Base-by-base conservation (phyloP, 257 asterid species). In the Nicotiana attenuata region DNA sequence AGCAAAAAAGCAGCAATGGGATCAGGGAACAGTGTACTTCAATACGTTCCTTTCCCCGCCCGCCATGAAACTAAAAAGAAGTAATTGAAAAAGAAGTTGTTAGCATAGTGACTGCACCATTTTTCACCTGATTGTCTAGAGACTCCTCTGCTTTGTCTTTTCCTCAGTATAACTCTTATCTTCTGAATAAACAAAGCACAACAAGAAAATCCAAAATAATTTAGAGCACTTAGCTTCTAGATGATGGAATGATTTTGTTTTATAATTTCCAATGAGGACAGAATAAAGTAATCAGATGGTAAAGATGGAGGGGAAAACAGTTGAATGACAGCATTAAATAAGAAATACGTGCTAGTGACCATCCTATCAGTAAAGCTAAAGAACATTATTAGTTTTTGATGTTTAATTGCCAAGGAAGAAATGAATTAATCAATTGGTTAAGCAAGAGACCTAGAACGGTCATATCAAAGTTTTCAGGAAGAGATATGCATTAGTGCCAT, bases 311-410 rank as follows among this genome's bases (percentile, higher is more conserved):
- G 67, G 35, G 10, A 38, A 69, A 71, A 71, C 20, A 45, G 35
- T 71, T 45, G 35, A 71, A 71, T 71, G 78, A 71, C 29, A 71
- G 78, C 59, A 57, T 45, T 71, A 22, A 38, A 69, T 69, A 69
- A 38, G 56, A 68, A 38, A 11, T 10, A 33, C 2, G 5, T 35
- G 31, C 13, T 38, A n/a, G 77, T 68, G 77, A 38, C 77, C 77
- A 68, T 68, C 31, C 53, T 68, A 38, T 68, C n/a, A 38, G 19
- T 68, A 38, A 68, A 69, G 31, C 33, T 68, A 68, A 69, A 71
- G 35, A 71, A 41, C 2, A 0, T 20, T 41, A 69, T 69, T 69
- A 41, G 3, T 41, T 19, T 10, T 69, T 41, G 41, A 71, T n/a
- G 78, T 71, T 20, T 26, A 41, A 20, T 38, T 45, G 35, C 13